These are phyloP conservation scores for Ruellia speciosa DNA, from an alignment of 305 asterid genomes.

Conservation along the genomic window DNA sequence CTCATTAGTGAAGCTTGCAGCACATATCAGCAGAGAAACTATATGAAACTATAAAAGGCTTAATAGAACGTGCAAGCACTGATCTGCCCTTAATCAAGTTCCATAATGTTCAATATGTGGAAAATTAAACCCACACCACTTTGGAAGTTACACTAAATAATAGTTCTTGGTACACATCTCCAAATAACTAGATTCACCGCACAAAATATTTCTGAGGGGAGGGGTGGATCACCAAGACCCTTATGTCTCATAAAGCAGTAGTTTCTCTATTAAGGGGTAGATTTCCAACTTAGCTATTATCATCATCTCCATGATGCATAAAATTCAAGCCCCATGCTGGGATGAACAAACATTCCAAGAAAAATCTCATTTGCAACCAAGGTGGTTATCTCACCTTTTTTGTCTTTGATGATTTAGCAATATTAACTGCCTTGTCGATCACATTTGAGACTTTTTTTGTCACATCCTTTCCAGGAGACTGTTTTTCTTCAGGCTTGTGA, in stretches of 20 bases:
- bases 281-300: neutral
- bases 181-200: no score
- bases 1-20: constrained; percentile 20
- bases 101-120: neutral
- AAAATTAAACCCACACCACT: neutral
- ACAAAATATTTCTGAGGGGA: neutral
- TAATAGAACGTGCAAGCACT: constrained; percentile 5
- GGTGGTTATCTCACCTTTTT: constrained; percentile 53
- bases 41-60: constrained; percentile 12
- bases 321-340: neutral
- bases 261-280: neutral
- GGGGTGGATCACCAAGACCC: neutral
- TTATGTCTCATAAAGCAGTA: neutral
- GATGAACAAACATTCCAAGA: neutral
- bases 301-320: neutral
- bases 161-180: no score
- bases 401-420: constrained; percentile 76
- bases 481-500: constrained; percentile 90
- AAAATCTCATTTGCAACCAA: neutral
- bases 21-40: constrained; percentile 3
- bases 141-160: constrained; percentile 4
- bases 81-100: constrained; percentile 5
- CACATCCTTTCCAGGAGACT: constrained; percentile 85
- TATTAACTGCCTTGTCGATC: constrained; percentile 81
- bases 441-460: constrained; percentile 71